Evolutionary conservation across 345 rosid species (phyloP).

Genomic region (Bretschneidera sinensis): DNA sequence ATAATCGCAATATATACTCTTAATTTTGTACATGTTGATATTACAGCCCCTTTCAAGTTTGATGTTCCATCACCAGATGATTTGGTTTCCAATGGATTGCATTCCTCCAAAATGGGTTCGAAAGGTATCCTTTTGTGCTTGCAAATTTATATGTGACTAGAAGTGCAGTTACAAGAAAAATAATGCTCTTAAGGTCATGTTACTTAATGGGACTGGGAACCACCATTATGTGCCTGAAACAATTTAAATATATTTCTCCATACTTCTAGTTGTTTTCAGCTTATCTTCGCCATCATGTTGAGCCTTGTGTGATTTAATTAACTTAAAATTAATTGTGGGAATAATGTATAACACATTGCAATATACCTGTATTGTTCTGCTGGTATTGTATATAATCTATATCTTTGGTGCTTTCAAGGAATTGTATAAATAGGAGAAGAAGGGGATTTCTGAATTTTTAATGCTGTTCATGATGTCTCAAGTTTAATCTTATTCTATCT

Average conservation of each 20-base stretch:
- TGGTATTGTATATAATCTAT: conserved; percentile 12
- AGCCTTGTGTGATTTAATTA: no score
- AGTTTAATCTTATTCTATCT: neutral
- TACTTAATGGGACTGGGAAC: neutral
- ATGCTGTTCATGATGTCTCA: neutral
- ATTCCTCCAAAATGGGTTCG: conserved; percentile 41
- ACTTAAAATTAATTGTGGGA: no score
- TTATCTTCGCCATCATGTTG: neutral
- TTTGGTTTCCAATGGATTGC: conserved; percentile 58
- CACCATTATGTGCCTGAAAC: neutral
- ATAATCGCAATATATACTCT: conserved; percentile 8
- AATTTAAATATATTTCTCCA: no score
- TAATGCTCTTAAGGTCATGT: neutral
- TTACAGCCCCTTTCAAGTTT: conserved; percentile 80
- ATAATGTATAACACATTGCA: neutral
- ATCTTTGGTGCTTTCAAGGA: conserved; percentile 11
- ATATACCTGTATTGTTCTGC: neutral
- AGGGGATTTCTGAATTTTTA: neutral
- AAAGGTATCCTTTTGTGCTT: conserved; percentile 51
- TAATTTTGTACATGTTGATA: conserved; percentile 17
- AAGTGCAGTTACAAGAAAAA: no score
- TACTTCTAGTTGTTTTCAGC: conserved; percentile 10
- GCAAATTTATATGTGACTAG: neutral
- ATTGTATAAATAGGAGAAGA: neutral
- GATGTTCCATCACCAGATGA: conserved; percentile 92